Evolutionary conservation across 495 filamentous ascomycete genomes (phyloP), one percentile per base, ranked within the genome.

Genomic region (Friedmanniomyces endolithicus): DNA sequence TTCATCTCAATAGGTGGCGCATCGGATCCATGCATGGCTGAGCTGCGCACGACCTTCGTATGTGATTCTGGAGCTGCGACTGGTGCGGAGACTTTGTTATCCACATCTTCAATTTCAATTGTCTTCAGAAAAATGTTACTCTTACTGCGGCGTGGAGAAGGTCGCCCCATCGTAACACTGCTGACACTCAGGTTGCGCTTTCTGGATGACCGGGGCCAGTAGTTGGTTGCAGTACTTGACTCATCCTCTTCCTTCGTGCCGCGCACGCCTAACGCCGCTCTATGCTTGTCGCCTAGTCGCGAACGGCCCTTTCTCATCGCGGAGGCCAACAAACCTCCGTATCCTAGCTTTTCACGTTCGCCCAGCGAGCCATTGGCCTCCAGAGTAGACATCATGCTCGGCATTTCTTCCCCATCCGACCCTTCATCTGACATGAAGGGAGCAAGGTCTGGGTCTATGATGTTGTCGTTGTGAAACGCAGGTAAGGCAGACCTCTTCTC

Each of bases 401-500:
- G 80, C 63, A 92, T 87, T 50, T 97, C 89, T 60, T 95, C 90
- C 17, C 57, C 59, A 63, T 86, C 96, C 1, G 87, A 90, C 20
- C 83, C 88, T 62, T 89, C 85, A 67, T 99, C 94, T 17, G 92
- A 97, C 74, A 97, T 84, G 70, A 90, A 97, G 25, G 88, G 87
- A 1, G 89, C 90, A 16, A 97, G 73, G 63, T 97, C 94, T 2
- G 94, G 90, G 63, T 99, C 94, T 64, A 97, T 97, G 59, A 99
- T 95, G 62, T 87, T 96, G 65, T 99, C 94, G 60, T 88, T 88
- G 64, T 97, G 94, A 62, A 98, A 97, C 25, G 90, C 88, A 33
- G 90, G 84, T 8, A 95, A 75, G 14, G 80, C 78, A n/a, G 78
- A 73, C 52, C 81, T 81, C 48, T 73, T 75, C 17, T 72, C 68